phyloP scores from a whole-genome alignment of 2,329 filamentous ascomycete genomes.

The Periglandula ipomoeae region DNA sequence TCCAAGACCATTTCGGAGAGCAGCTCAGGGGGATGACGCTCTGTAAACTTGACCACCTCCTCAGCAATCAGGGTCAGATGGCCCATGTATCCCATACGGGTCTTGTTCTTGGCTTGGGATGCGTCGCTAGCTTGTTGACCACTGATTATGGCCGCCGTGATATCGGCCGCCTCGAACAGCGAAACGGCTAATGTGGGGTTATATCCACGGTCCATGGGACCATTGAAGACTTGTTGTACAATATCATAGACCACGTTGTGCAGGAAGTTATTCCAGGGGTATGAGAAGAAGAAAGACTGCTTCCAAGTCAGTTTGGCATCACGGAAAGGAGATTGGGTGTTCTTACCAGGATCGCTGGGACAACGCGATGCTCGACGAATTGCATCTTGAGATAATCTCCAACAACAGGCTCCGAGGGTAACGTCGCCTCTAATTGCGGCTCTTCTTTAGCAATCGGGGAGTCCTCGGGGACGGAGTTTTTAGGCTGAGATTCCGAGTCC shows the following conservation, averaged over 20 bases:
- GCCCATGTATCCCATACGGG: constrained; percentile 96
- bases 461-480: not conserved
- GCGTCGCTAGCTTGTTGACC: constrained; percentile 83
- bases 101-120: constrained; percentile 73
- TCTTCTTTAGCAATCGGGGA: constrained; percentile 9
- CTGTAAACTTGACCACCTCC: constrained; percentile 97
- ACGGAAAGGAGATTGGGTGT: not conserved
- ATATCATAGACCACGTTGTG: constrained; percentile 99
- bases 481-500: not conserved
- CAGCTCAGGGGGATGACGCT: constrained; percentile 81
- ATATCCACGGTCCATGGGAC: constrained; percentile 91
- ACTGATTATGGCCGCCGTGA: constrained; percentile 86
- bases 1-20: constrained; percentile 78
- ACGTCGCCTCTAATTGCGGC: constrained; percentile 7
- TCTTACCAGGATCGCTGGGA: constrained; percentile 87
- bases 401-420: constrained; percentile 58
- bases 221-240: constrained; percentile 98
- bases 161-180: constrained; percentile 80
- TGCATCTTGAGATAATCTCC: constrained; percentile 93
- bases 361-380: constrained; percentile 89
- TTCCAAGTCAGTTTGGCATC: constrained; percentile 2
- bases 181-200: constrained; percentile 86
- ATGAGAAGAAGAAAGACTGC: constrained; percentile 94
- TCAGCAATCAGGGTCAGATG: constrained; percentile 95
- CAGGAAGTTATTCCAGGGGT: constrained; percentile 98